Percentiles rank a stretch among this genome's conserved stretches.
Evolutionary conservation across 208 protist genomes (phyloP).

Genomic region (Leishmania amazonensis): DNA sequence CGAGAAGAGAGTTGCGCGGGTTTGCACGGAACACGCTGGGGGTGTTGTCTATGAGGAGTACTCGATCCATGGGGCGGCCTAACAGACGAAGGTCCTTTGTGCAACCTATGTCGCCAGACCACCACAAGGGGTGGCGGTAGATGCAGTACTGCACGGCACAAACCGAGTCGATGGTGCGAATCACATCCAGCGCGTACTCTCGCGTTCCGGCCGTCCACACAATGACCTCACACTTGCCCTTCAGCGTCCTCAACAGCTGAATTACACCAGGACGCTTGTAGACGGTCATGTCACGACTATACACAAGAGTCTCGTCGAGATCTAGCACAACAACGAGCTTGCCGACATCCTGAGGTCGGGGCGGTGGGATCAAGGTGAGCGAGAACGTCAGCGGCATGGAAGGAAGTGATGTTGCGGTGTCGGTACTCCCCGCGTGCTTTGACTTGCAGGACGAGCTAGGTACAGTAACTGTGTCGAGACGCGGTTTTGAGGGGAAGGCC

Average conservation of each 20-base stretch:
- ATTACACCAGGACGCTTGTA: slow-evolving; percentile 59
- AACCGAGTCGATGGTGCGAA: slow-evolving; percentile 63
- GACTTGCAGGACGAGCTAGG: background rate
- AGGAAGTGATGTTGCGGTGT: background rate
- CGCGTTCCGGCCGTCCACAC: slow-evolving; percentile 87
- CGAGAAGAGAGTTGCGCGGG: slow-evolving; percentile 69
- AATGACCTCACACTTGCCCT: slow-evolving; percentile 73
- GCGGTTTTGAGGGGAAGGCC: background rate
- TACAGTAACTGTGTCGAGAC: background rate
- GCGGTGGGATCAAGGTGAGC: slow-evolving; percentile 57
- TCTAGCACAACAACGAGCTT: slow-evolving; percentile 88
- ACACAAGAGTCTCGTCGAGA: slow-evolving; percentile 89
- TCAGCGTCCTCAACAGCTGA: slow-evolving; percentile 64
- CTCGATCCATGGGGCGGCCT: slow-evolving; percentile 73
- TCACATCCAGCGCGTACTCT: slow-evolving; percentile 73
- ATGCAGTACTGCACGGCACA: slow-evolving; percentile 66
- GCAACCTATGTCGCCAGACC: slow-evolving; percentile 62
- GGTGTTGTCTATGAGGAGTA: slow-evolving; percentile 88
- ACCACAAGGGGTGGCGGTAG: slow-evolving; percentile 79
- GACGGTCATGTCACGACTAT: slow-evolving; percentile 64
- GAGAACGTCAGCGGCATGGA: slow-evolving; percentile 5
- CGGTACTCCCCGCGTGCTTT: background rate
- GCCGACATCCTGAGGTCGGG: slow-evolving; percentile 42
- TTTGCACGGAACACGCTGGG: slow-evolving; percentile 81
- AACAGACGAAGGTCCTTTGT: slow-evolving; percentile 84